Evolutionary conservation across 1,139 yeast species (phyloP).

Genomic region (Candida neerlandica): DNA sequence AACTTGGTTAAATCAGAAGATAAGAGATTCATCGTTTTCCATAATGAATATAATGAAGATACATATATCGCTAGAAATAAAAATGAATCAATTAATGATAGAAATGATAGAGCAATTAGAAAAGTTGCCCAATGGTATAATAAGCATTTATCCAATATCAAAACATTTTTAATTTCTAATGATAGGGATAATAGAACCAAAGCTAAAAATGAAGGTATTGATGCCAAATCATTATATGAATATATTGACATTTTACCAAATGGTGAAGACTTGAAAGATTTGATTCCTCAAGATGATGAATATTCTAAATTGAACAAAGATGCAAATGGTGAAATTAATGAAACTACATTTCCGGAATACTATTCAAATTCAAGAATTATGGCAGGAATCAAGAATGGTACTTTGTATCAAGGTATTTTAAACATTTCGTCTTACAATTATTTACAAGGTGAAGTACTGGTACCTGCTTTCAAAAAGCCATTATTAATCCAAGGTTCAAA

Average conservation of each 20-base stretch:
- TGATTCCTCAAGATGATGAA: slow-evolving; percentile 58
- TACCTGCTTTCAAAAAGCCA: slow-evolving; percentile 79
- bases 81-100: slow-evolving; percentile 81
- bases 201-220: slow-evolving; percentile 57
- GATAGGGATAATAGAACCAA: slow-evolving; percentile 68
- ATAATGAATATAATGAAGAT: slow-evolving; percentile 81
- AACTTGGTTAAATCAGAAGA: slow-evolving; percentile 75
- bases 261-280: slow-evolving; percentile 75
- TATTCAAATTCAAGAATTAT: slow-evolving; percentile 78
- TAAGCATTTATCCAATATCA: slow-evolving; percentile 59
- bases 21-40: slow-evolving; percentile 87
- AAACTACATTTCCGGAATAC: slow-evolving; percentile 73
- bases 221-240: slow-evolving; percentile 58
- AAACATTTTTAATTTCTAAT: slow-evolving; percentile 70
- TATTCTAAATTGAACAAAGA: slow-evolving; percentile 18
- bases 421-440: slow-evolving; percentile 84
- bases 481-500: slow-evolving; percentile 80
- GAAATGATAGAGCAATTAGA: slow-evolving; percentile 91
- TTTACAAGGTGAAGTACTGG: slow-evolving; percentile 81
- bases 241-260: slow-evolving; percentile 77
- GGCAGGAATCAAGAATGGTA: slow-evolving; percentile 90
- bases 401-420: slow-evolving; percentile 82
- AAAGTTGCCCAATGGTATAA: slow-evolving; percentile 72
- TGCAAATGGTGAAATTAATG: slow-evolving; percentile 29
- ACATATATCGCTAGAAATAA: slow-evolving; percentile 67